These are phyloP conservation scores for Fusarium acutatum DNA, from an alignment of 2,329 filamentous ascomycete species.

Conservation along the genomic window DNA sequence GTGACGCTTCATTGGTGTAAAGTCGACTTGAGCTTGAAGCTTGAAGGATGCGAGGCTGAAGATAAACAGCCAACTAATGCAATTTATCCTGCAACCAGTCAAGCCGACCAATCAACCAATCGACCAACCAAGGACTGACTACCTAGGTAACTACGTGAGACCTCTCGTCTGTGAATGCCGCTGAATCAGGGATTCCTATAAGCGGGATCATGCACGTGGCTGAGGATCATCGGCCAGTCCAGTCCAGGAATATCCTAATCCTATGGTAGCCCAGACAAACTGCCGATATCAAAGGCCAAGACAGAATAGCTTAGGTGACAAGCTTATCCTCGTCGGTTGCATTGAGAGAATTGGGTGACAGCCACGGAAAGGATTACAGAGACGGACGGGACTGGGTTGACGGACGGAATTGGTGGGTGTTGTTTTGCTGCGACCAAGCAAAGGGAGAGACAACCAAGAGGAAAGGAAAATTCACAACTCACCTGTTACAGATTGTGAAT, in stretches of 20 bases:
- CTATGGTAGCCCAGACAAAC: neutral
- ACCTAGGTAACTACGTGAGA: constrained; percentile 23
- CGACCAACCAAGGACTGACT: neutral
- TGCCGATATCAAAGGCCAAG: neutral
- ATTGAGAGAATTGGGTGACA: constrained; percentile 4
- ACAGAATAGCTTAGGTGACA: neutral
- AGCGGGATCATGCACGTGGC: constrained; percentile 33
- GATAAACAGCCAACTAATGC: constrained; percentile 13
- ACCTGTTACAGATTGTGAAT: constrained; percentile 28
- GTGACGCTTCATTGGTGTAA: constrained; percentile 26
- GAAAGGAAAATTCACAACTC: constrained; percentile 33
- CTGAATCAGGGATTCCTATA: constrained; percentile 31
- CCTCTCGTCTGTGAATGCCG: constrained; percentile 16
- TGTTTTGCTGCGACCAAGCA: constrained; percentile 14
- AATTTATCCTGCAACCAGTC: constrained; percentile 1
- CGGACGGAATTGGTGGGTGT: constrained; percentile 2
- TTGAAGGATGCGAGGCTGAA: constrained; percentile 31
- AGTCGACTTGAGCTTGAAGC: constrained; percentile 2
- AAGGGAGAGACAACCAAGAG: constrained; percentile 9
- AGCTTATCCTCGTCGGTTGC: neutral
- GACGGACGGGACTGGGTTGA: neutral
- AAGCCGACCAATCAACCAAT: constrained; percentile 3
- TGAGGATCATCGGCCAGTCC: constrained; percentile 16
- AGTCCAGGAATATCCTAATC: neutral
- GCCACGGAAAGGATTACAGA: neutral